Conservation (phyloP, 176 grass and related monocot species). For the Leersia perrieri region DNA sequence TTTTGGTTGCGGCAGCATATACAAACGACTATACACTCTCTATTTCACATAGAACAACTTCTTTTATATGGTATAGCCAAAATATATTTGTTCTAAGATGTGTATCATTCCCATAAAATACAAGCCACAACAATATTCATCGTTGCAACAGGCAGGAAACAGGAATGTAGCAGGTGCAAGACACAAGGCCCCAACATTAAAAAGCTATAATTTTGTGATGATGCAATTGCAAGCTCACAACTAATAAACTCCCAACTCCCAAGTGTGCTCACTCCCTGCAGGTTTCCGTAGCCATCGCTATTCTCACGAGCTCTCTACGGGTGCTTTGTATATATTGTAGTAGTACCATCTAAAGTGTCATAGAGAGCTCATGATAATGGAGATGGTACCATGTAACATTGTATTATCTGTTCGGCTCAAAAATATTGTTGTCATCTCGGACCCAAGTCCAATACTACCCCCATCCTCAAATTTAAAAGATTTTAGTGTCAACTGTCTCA, state of each 20-base stretch:
- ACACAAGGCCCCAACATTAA: neutral
- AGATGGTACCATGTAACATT: no score
- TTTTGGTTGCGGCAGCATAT: neutral
- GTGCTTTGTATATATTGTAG: neutral
- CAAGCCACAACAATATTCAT: neutral
- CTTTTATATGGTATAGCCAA: neutral
- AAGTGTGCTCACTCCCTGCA: neutral
- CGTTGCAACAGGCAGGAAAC: neutral
- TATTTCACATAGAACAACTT: neutral
- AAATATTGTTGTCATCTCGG: neutral
- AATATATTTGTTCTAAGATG: neutral
- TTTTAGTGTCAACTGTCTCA: no score
- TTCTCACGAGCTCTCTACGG: neutral
- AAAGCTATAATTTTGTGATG: neutral
- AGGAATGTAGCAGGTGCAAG: neutral
- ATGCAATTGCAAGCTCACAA: neutral
- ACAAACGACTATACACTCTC: neutral
- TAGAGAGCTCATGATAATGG: no score
- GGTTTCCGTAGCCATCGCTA: slow-evolving; percentile 2
- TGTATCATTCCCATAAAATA: neutral
- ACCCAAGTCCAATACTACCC: neutral
- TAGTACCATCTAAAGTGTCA: no score
- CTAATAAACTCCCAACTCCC: neutral
- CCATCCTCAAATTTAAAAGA: no score
- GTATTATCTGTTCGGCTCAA: neutral